These are phyloP conservation scores for Corylus heterophylla DNA, from an alignment of 306 rosid genomes.

Conservation along the genomic window DNA sequence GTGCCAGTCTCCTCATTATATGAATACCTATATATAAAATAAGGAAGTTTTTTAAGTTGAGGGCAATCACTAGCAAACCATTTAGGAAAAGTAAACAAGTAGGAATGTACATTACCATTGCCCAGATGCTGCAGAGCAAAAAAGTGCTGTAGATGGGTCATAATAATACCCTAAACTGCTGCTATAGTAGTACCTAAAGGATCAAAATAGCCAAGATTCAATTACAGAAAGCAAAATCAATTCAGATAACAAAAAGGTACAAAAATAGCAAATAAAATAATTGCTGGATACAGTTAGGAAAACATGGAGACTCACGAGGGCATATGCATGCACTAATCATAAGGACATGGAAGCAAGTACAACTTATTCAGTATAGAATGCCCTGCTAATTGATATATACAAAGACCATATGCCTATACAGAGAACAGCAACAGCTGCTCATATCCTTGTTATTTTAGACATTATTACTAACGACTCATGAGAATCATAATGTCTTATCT, in stretches of 20 bases:
- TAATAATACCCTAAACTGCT: slow-evolving; percentile 43
- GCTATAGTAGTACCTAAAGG: slow-evolving; percentile 73
- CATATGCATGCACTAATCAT: neutral
- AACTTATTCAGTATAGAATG: too few species aligned
- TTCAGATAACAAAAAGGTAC: neutral
- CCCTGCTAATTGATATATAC: too few species aligned
- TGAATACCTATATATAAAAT: slow-evolving; percentile 35
- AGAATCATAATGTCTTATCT: neutral
- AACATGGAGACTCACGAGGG: too few species aligned
- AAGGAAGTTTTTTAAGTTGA: neutral
- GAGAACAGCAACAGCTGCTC: neutral
- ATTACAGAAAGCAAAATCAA: neutral
- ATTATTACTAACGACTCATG: neutral
- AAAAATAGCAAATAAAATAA: neutral
- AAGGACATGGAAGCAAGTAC: too few species aligned
- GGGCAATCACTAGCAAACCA: neutral
- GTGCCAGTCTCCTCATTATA: slow-evolving; percentile 59
- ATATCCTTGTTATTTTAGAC: neutral
- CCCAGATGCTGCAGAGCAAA: slow-evolving; percentile 64
- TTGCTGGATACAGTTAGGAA: neutral
- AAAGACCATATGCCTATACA: neutral
- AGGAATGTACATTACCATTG: slow-evolving; percentile 49
- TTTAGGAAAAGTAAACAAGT: slow-evolving; percentile 9
- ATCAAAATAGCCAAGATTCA: slow-evolving; percentile 3
- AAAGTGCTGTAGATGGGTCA: slow-evolving; percentile 42